Evolutionary conservation across 257 asterid species (phyloP).

Genomic region (Solanum neorickii): DNA sequence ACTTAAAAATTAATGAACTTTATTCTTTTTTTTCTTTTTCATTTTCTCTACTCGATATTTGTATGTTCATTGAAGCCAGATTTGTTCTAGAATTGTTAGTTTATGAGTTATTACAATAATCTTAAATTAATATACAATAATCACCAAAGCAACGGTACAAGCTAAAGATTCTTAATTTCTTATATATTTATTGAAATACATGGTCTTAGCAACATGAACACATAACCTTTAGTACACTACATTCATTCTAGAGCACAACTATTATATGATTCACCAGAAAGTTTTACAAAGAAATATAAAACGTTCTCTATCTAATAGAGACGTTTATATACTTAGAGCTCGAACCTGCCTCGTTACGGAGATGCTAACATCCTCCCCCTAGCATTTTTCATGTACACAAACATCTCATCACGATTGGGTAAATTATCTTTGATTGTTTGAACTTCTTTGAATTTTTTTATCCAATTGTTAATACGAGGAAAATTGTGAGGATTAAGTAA

Average conservation of each 20-base stretch:
- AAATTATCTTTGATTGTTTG: not conserved
- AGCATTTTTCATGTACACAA: not conserved
- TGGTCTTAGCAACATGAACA: not conserved
- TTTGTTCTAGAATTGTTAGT: not conserved
- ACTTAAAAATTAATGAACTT: not conserved
- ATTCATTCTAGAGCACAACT: not conserved
- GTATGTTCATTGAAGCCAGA: not conserved
- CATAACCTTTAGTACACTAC: not conserved
- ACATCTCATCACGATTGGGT: slow-evolving; percentile 8
- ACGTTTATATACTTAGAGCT: not conserved
- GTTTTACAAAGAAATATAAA: not conserved
- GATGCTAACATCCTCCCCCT: not conserved
- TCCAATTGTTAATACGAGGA: not conserved
- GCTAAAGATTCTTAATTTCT: not conserved
- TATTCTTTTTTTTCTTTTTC: not conserved
- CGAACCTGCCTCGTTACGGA: not conserved
- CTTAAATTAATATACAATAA: not conserved
- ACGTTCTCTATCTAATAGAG: fast-evolving
- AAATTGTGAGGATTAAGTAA: not conserved
- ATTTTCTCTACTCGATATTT: not conserved
- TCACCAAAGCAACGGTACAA: not conserved
- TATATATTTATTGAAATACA: not conserved
- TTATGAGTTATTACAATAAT: not conserved
- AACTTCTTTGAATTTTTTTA: not conserved
- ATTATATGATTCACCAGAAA: not conserved